phyloP scores from a whole-genome alignment of 1,284 basidiomycete species.

The Cerioporus squamosus region DNA sequence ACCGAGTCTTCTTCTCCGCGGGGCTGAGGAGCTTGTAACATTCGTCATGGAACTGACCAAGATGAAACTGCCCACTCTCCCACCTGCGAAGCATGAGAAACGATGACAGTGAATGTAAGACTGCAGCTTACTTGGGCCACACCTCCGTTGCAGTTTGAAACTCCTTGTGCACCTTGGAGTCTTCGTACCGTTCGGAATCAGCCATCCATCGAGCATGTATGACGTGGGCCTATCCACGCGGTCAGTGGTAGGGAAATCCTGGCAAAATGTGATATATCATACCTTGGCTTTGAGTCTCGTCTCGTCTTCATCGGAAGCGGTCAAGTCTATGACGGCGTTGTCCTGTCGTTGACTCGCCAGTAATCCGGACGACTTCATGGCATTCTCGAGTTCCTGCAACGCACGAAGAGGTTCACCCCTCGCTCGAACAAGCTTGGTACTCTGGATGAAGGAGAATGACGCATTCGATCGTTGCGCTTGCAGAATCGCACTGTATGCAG shows the following conservation, averaged over 20 bases:
- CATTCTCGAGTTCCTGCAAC: constrained; percentile 87
- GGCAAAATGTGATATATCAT: background rate
- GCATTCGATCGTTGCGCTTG: constrained; percentile 85
- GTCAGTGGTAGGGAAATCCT: background rate
- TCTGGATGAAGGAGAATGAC: constrained; percentile 88
- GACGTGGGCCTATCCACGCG: constrained; percentile 68
- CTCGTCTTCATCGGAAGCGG: constrained; percentile 48
- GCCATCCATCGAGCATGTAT: constrained; percentile 94
- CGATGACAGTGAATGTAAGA: background rate
- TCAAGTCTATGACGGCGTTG: constrained; percentile 8
- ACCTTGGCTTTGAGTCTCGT: constrained; percentile 75
- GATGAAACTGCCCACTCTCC: constrained; percentile 86
- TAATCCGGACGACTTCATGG: constrained; percentile 47
- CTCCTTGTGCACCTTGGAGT: constrained; percentile 62
- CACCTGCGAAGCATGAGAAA: constrained; percentile 54
- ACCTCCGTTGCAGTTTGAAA: constrained; percentile 63
- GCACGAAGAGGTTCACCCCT: constrained; percentile 88
- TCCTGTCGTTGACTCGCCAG: background rate
- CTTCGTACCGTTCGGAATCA: constrained; percentile 87
- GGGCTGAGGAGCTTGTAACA: constrained; percentile 60
- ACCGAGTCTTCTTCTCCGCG: constrained; percentile 58
- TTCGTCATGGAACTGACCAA: constrained; percentile 88
- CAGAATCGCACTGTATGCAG: constrained; percentile 94
- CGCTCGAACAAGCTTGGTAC: constrained; percentile 85
- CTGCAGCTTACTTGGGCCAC: constrained; percentile 54